Evolutionary conservation across 345 rosid genomes (phyloP).

Genomic region (Bruguiera sexangula): DNA sequence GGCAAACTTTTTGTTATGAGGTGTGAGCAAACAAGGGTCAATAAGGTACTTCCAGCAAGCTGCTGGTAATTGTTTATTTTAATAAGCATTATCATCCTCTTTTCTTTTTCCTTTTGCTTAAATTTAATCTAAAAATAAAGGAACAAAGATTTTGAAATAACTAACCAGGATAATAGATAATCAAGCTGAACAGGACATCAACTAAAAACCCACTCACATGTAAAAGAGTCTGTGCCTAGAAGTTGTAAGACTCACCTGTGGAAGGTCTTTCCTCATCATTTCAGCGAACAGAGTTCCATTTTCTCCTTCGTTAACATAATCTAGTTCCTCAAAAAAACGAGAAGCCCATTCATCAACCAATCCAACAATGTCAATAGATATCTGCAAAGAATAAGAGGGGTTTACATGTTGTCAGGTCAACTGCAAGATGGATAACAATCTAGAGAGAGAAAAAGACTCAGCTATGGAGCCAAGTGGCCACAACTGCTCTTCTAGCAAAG

Average conservation of each 20-base stretch:
- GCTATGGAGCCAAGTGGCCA: background rate
- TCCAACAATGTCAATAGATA: slow-evolving; percentile 90
- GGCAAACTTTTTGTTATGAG: too few species aligned
- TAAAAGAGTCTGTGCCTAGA: background rate
- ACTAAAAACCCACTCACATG: background rate
- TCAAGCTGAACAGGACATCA: background rate
- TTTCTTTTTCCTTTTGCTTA: too few species aligned
- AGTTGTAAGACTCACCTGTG: slow-evolving; percentile 61
- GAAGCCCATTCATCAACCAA: slow-evolving; percentile 99
- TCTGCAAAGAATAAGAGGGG: slow-evolving; percentile 30
- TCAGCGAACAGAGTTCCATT: slow-evolving; percentile 87
- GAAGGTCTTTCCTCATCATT: slow-evolving; percentile 97
- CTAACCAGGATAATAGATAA: background rate
- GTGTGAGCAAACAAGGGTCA: too few species aligned
- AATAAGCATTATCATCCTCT: too few species aligned
- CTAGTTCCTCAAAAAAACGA: slow-evolving; percentile 96
- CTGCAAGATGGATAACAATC: too few species aligned
- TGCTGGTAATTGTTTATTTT: too few species aligned
- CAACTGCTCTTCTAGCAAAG: slow-evolving; percentile 23
- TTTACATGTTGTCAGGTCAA: too few species aligned
- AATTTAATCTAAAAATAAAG: too few species aligned
- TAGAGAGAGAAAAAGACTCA: too few species aligned
- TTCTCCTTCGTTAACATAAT: slow-evolving; percentile 92
- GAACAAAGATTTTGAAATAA: too few species aligned
- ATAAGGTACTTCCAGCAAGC: too few species aligned